A percentile compares a stretch with the other conserved stretches of the same genome.
phyloP scores from a whole-genome alignment of 73 alveolate genomes.

The Paramecium biaurelia region DNA sequence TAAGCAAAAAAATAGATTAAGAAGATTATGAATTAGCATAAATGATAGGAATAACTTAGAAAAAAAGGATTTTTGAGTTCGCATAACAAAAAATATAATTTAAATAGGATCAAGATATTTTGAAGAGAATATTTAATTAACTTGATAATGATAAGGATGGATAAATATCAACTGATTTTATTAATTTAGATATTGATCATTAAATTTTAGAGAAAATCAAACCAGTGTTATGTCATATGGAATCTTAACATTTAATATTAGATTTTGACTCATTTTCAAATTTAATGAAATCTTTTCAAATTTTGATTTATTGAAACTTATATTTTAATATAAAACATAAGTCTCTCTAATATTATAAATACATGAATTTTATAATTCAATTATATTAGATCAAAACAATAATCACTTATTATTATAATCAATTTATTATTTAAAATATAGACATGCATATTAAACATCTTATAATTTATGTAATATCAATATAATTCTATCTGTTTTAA shows the following conservation, averaged over 20 bases:
- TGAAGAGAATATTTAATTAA: neutral
- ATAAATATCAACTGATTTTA: neutral
- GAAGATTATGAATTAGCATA: slow-evolving; percentile 1
- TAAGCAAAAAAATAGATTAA: neutral
- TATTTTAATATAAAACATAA: neutral
- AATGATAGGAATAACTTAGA: neutral
- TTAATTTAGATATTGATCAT: neutral
- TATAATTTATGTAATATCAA: too few relatives aligned
- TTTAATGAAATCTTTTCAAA: neutral
- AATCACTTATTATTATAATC: too few relatives aligned
- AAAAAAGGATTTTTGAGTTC: neutral
- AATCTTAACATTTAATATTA: neutral
- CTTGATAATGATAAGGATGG: slow-evolving; percentile 34
- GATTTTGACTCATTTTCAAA: neutral
- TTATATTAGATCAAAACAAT: too few relatives aligned
- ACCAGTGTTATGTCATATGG: slow-evolving; percentile 29
- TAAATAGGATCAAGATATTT: neutral
- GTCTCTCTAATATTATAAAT: too few relatives aligned
- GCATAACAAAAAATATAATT: neutral
- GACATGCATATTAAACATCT: too few relatives aligned
- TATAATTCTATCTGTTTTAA: neutral
- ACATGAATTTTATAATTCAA: too few relatives aligned
- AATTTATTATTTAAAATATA: too few relatives aligned
- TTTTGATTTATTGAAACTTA: neutral
- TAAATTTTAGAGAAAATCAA: neutral